A percentile compares a stretch with the other conserved stretches of the same genome.
Evolutionary conservation across 768 basidiomycete species (phyloP).

Genomic region (Candolleomyces eurysporus): DNA sequence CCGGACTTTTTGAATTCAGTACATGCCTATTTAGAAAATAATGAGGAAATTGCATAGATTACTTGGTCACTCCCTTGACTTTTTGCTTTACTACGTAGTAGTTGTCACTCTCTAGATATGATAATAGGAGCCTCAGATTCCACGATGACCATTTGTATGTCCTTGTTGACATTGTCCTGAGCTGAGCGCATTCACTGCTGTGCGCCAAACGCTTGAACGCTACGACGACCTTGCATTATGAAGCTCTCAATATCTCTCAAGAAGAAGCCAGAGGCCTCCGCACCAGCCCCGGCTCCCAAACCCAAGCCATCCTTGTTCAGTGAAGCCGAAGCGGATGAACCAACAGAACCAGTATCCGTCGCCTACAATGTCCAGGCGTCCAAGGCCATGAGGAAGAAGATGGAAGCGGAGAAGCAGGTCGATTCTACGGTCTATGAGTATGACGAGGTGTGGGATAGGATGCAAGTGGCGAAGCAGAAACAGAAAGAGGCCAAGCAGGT

Average conservation of each 20-base stretch:
- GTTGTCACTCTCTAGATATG: neutral
- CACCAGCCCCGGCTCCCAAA: conserved; percentile 45
- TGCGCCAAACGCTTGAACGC: neutral
- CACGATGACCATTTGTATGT: neutral
- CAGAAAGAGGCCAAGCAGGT: conserved; percentile 77
- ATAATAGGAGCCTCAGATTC: neutral
- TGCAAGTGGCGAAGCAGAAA: conserved; percentile 80
- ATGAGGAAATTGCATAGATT: neutral
- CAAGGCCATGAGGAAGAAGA: conserved; percentile 63
- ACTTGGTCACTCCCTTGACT: neutral
- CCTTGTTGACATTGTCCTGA: neutral
- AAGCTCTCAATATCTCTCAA: conserved; percentile 91
- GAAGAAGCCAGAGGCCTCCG: conserved; percentile 48
- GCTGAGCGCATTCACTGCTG: neutral
- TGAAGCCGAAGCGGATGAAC: conserved; percentile 47
- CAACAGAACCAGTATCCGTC: conserved; percentile 34
- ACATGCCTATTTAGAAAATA: neutral
- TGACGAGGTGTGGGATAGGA: conserved; percentile 94
- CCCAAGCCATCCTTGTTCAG: conserved; percentile 57
- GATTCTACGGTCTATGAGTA: conserved; percentile 90
- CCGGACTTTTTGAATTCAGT: neutral
- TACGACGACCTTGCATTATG: conserved; percentile 40
- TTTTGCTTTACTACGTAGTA: neutral
- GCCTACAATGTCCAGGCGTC: conserved; percentile 62
- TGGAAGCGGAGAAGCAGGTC: conserved; percentile 75